Base-by-base conservation (phyloP, 2,329 filamentous ascomycete species). In the Fusarium sp. region DNA sequence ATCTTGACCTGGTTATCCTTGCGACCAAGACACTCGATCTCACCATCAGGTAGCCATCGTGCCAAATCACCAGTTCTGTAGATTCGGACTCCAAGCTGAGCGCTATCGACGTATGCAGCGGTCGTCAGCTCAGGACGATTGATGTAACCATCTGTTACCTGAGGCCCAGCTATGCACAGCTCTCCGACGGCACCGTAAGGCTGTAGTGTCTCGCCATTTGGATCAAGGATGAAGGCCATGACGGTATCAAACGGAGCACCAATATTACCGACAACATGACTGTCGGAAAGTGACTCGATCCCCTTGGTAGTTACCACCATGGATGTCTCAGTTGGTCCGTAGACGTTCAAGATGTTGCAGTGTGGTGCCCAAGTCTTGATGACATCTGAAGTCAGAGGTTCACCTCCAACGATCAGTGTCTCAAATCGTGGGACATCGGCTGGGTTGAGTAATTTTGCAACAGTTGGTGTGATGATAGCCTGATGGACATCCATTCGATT, bases 1-100 rank as follows among this genome's bases (percentile, higher is more conserved):
- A 79, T 64, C 65, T 79, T 79, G 62, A 78, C 72, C 35, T 79
- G 75, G 13, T 71, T 62, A 27, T 79, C 77, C 25, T 75, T 75
- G 3, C 76, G 72, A 12, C 77, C 74, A 15, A 76, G 59, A 31
- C 56, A 65, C 42, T 71, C 49, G 1, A 71, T 70, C 31, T 69
- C 63, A 4, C 74, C 74, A 15, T 42, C 45, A 4, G 72, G 65
- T 3, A 74, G 33, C 72, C 71, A 77, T 55, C 66, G 46, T 12
- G 54, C 69, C 36, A 70, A 41, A n/a, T 71, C 69, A 6, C 74
- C 74, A 9, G 68, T 76, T 14, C 72, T 57, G 22, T 76, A 62
- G 35, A 60, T 36, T 0, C 36, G 22, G 9, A n/a, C 22, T 17
- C 18, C 38, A 53, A 59, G 45, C 1, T 18, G 18, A 29, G 29